A percentile compares a stretch with the other conserved stretches of the same genome.
These are phyloP conservation scores for Dothideomycetes sp. DNA, from an alignment of 2,329 filamentous ascomycete genomes.

Conservation along the genomic window DNA sequence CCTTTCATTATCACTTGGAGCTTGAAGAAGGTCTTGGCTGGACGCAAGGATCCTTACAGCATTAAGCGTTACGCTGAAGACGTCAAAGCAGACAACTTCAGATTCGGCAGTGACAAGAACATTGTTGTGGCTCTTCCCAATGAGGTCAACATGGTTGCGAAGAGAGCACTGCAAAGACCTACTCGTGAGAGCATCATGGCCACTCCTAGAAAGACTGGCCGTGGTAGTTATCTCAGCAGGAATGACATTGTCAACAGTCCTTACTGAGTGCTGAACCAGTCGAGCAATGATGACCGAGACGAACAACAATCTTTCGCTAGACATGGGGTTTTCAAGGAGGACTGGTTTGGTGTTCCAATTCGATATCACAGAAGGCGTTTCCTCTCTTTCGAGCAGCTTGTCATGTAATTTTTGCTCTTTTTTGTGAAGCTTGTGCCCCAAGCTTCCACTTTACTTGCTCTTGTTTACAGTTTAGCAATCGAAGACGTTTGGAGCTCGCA, in stretches of 20 bases:
- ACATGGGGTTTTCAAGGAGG: background rate
- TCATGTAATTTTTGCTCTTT: too few relatives aligned
- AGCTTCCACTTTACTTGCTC: too few relatives aligned
- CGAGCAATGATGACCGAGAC: slow-evolving; percentile 7
- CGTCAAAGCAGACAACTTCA: slow-evolving; percentile 97
- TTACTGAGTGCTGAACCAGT: slow-evolving; percentile 32
- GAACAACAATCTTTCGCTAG: slow-evolving; percentile 5
- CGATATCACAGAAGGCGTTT: slow-evolving; percentile 4
- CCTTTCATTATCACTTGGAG: slow-evolving; percentile 97
- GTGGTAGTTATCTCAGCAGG: slow-evolving; percentile 62
- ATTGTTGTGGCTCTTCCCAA: slow-evolving; percentile 95
- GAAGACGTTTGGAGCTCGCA: too few relatives aligned
- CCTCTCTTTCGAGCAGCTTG: too few relatives aligned
- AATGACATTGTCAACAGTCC: slow-evolving; percentile 77
- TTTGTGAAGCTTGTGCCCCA: too few relatives aligned
- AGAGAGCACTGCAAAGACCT: slow-evolving; percentile 72
- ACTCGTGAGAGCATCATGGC: slow-evolving; percentile 85
- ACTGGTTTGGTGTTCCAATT: slow-evolving; percentile 1
- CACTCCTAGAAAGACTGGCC: slow-evolving; percentile 24
- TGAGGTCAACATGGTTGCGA: slow-evolving; percentile 95
- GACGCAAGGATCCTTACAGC: slow-evolving; percentile 78
- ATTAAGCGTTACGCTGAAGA: slow-evolving; percentile 96
- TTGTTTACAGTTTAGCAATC: too few relatives aligned
- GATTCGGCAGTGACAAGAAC: slow-evolving; percentile 93
- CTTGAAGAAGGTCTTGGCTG: slow-evolving; percentile 76